Evolutionary conservation across 345 rosid genomes (phyloP).

Genomic region (Eucalyptus globulus): DNA sequence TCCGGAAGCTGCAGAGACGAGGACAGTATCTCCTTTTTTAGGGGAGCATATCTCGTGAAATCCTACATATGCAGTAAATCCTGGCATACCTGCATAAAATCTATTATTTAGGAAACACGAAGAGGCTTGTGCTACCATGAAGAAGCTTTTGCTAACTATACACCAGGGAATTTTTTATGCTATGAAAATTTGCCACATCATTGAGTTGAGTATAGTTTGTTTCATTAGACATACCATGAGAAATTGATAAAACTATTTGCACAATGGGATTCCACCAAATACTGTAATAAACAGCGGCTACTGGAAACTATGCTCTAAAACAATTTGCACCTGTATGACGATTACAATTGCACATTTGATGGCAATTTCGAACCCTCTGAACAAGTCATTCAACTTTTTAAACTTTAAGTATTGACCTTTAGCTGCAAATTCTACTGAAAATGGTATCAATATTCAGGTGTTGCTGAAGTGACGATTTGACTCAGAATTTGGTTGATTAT

Average conservation of each 20-base stretch:
- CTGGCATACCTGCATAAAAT: background rate
- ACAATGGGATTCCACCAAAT: background rate
- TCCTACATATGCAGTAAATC: background rate
- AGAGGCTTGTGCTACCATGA: background rate
- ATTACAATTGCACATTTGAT: background rate
- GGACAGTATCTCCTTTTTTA: background rate
- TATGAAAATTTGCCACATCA: background rate
- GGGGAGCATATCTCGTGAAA: background rate
- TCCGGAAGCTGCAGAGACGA: background rate
- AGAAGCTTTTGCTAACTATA: background rate
- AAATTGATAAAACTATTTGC: background rate
- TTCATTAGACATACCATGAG: background rate
- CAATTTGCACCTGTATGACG: background rate
- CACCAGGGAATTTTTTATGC: background rate
- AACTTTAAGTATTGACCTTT: background rate
- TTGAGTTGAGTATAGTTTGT: background rate
- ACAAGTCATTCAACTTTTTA: background rate
- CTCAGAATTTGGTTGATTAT: background rate
- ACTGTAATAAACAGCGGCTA: background rate
- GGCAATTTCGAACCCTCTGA: background rate
- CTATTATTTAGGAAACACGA: background rate
- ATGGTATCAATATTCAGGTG: background rate
- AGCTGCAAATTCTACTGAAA: background rate
- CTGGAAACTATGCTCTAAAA: background rate
- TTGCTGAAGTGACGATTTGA: background rate